Evolutionary conservation across 495 filamentous ascomycete species (phyloP).

Genomic region (Penicillium samsonianum): DNA sequence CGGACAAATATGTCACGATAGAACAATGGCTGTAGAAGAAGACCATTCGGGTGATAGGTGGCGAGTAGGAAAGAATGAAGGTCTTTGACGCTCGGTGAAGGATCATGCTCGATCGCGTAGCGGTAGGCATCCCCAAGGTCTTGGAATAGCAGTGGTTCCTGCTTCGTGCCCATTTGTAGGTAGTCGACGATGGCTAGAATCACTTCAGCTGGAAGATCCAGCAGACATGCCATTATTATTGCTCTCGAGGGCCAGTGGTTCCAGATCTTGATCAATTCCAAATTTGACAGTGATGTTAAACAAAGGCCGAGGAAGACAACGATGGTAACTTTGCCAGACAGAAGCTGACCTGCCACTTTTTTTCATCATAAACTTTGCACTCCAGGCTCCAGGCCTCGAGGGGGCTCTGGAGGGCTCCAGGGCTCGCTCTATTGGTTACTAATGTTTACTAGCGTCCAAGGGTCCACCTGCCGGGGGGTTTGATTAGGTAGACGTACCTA

Average conservation of each 20-base stretch:
- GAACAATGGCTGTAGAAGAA: slow-evolving; percentile 1
- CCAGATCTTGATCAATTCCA: background rate
- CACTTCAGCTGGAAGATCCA: slow-evolving; percentile 5
- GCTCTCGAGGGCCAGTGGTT: background rate
- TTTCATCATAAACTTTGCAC: too few species aligned
- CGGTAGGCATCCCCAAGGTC: background rate
- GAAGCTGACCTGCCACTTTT: too few species aligned
- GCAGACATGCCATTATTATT: slow-evolving; percentile 2
- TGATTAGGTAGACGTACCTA: too few species aligned
- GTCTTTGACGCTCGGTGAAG: background rate
- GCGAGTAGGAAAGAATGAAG: slow-evolving; percentile 6
- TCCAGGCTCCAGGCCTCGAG: too few species aligned
- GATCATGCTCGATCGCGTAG: background rate
- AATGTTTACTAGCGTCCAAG: background rate
- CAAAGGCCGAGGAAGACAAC: background rate
- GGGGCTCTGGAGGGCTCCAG: too few species aligned
- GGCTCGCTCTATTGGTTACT: background rate
- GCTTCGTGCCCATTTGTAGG: slow-evolving; percentile 4
- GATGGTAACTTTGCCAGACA: too few species aligned
- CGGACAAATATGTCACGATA: slow-evolving; percentile 12
- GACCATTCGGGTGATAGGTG: background rate
- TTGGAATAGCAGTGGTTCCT: background rate
- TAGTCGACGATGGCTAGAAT: slow-evolving; percentile 5
- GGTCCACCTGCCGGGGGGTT: too few species aligned
- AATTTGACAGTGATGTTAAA: background rate